Evolutionary conservation across 306 rosid genomes (phyloP).

Genomic region (Cucumis hystrix): DNA sequence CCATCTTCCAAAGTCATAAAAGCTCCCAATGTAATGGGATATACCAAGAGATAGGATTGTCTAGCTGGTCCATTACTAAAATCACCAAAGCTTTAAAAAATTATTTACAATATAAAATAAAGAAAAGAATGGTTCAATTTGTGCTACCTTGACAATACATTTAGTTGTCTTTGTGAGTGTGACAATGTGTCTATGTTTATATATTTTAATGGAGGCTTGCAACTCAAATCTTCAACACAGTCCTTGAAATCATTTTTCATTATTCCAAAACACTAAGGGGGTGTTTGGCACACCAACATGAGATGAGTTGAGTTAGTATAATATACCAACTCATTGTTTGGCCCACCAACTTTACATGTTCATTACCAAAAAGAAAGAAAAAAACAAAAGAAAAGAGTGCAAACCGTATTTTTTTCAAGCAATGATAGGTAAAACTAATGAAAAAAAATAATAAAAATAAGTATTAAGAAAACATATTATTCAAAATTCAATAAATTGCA

Average conservation of each 20-base stretch:
- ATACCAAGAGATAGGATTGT: not conserved
- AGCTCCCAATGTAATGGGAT: not conserved
- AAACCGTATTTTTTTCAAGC: no score
- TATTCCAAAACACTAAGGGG: not conserved
- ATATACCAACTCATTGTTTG: no score
- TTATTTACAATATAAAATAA: not conserved
- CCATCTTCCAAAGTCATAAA: not conserved
- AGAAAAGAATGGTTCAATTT: not conserved
- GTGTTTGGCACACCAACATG: no score
- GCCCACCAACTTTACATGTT: no score
- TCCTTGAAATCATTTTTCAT: not conserved
- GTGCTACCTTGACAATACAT: not conserved
- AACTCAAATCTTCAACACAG: not conserved
- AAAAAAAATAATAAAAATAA: no score
- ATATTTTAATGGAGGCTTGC: not conserved
- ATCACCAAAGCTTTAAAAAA: not conserved
- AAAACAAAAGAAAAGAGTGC: no score
- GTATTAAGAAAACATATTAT: no score
- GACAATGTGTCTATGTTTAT: not conserved
- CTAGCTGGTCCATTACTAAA: not conserved
- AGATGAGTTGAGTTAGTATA: no score
- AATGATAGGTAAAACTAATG: no score
- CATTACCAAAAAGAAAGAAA: no score
- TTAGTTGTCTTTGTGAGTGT: not conserved
- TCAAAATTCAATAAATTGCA: no score